Evolutionary conservation across 1,284 basidiomycete genomes (phyloP).

Genomic region (Meripilus lineatus): DNA sequence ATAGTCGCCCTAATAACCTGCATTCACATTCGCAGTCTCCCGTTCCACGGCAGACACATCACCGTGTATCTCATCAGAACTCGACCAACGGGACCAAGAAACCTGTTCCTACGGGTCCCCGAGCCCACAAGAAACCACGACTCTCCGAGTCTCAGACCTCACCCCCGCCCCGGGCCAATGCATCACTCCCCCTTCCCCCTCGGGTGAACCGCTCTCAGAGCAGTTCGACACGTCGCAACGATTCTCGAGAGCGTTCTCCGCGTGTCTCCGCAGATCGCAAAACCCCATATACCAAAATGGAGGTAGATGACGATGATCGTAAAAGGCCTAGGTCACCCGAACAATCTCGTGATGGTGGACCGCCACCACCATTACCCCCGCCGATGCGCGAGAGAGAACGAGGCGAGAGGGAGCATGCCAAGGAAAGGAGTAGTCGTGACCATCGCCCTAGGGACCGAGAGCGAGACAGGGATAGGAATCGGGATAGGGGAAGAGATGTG

Average conservation of each 20-base stretch:
- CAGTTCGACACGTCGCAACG: slow-evolving; percentile 21
- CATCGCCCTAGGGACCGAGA: too few species aligned
- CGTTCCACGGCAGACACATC: slow-evolving; percentile 13
- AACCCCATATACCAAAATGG: slow-evolving; percentile 42
- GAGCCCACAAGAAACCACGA: slow-evolving; percentile 72
- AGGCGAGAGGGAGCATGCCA: slow-evolving; percentile 21
- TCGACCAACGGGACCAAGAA: slow-evolving; percentile 36
- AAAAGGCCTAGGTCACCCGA: slow-evolving; percentile 27
- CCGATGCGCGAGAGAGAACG: slow-evolving; percentile 24
- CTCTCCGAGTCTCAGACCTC: slow-evolving; percentile 51
- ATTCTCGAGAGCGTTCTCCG: slow-evolving; percentile 35
- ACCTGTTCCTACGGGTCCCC: slow-evolving; percentile 66
- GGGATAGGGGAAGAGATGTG: slow-evolving; percentile 31
- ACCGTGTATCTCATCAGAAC: slow-evolving; percentile 18
- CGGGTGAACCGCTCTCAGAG: slow-evolving; percentile 23
- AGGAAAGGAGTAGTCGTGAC: slow-evolving; percentile 25
- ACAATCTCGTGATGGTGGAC: slow-evolving; percentile 24
- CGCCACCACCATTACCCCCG: too few species aligned
- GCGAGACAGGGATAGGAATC: slow-evolving; percentile 32
- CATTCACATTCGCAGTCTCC: slow-evolving; percentile 12
- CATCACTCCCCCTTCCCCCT: slow-evolving; percentile 19
- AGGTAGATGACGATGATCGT: slow-evolving; percentile 49
- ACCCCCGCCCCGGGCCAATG: slow-evolving; percentile 31
- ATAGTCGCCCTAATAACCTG: slow-evolving; percentile 33
- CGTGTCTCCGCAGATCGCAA: slow-evolving; percentile 33